phyloP scores from a whole-genome alignment of 495 filamentous ascomycete genomes.

The Lophium mytilinum region DNA sequence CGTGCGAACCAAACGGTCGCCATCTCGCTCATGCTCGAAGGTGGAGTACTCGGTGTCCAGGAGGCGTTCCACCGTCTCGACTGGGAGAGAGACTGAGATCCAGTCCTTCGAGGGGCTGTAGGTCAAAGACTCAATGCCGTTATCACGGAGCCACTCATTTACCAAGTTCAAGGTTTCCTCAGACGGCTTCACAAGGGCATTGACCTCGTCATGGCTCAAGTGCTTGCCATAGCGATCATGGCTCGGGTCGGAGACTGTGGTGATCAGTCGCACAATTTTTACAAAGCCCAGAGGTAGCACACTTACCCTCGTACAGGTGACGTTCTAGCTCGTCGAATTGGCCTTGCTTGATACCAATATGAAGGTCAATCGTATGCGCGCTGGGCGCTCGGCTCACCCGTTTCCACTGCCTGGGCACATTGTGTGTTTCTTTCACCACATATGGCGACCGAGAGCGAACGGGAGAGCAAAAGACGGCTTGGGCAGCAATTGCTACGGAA shows the following conservation, averaged over 20 bases:
- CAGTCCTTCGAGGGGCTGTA: conserved; percentile 38
- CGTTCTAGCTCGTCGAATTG: conserved; percentile 37
- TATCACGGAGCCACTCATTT: conserved; percentile 37
- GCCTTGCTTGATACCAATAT: conserved; percentile 40
- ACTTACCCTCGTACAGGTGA: conserved; percentile 37
- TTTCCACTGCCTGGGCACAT: conserved; percentile 42
- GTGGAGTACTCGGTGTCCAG: conserved; percentile 39
- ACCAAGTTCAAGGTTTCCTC: conserved; percentile 32
- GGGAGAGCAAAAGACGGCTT: conserved; percentile 10
- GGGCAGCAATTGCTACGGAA: conserved; percentile 15
- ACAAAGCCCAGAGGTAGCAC: no score
- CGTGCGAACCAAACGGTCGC: conserved; percentile 33
- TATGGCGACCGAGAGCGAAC: conserved; percentile 32
- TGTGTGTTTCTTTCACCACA: conserved; percentile 46
- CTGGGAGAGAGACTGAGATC: conserved; percentile 33
- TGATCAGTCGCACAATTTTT: background rate
- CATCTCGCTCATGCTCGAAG: conserved; percentile 34
- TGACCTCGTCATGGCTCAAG: conserved; percentile 33
- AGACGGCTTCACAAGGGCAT: conserved; percentile 32
- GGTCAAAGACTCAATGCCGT: conserved; percentile 25
- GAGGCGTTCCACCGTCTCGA: conserved; percentile 34
- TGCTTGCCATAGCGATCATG: conserved; percentile 40
- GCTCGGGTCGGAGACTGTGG: conserved; percentile 37
- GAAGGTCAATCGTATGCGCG: conserved; percentile 30
- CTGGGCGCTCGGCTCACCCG: conserved; percentile 39